Evolutionary conservation across 208 protist species (phyloP).

Genomic region (Jaenimonas drosophilae): DNA sequence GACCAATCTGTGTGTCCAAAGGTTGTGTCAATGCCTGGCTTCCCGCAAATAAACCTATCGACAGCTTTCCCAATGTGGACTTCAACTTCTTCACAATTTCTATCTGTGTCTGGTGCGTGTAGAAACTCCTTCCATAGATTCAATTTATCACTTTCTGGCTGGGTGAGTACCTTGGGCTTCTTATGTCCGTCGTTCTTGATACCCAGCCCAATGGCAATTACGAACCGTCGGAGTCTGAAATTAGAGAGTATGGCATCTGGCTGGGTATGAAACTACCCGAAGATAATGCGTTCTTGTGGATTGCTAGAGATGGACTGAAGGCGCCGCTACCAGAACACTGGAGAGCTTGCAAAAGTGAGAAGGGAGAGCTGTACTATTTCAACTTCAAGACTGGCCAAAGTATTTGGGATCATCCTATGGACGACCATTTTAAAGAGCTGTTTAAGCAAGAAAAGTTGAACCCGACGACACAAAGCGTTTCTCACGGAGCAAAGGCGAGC

Average conservation of each 20-base stretch:
- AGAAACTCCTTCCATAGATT: too few species aligned
- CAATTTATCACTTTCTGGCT: too few species aligned
- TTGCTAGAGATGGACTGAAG: slow-evolving; percentile 91
- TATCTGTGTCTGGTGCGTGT: too few species aligned
- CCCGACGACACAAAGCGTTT: slow-evolving; percentile 15
- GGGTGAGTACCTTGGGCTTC: too few species aligned
- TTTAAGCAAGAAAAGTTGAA: slow-evolving; percentile 46
- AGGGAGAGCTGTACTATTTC: slow-evolving; percentile 94
- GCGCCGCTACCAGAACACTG: slow-evolving; percentile 91
- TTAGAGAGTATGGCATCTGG: slow-evolving; percentile 92
- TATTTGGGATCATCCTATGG: slow-evolving; percentile 94
- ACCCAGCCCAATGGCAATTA: slow-evolving; percentile 72
- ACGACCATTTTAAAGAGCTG: slow-evolving; percentile 89
- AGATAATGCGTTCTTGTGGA: slow-evolving; percentile 89
- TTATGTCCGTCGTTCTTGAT: slow-evolving; percentile 86
- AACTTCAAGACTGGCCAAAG: slow-evolving; percentile 90
- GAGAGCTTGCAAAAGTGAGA: slow-evolving; percentile 90
- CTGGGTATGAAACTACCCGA: slow-evolving; percentile 90
- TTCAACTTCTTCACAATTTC: too few species aligned
- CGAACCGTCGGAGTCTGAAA: slow-evolving; percentile 88
- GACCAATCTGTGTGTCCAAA: too few species aligned
- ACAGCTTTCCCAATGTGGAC: too few species aligned
- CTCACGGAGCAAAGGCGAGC: slow-evolving; percentile 11
- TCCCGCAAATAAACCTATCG: too few species aligned
- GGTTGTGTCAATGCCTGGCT: too few species aligned